These are phyloP conservation scores for Fusarium sp. DNA, from an alignment of 2,329 filamentous ascomycete species.

Conservation along the genomic window DNA sequence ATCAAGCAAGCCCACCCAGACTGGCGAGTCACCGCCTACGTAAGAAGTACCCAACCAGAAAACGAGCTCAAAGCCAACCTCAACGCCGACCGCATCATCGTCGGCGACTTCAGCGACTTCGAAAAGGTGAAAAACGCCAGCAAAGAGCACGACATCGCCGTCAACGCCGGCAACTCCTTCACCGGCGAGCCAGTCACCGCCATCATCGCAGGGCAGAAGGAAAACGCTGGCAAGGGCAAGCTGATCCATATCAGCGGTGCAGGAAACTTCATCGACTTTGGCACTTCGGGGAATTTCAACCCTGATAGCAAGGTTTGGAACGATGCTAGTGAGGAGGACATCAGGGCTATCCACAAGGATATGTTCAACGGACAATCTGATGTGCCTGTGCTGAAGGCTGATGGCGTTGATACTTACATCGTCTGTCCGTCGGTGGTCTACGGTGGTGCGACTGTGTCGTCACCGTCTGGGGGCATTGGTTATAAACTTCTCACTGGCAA, in stretches of 20 bases:
- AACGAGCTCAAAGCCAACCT: not conserved
- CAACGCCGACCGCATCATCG: not conserved
- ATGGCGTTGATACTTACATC: constrained; percentile 5
- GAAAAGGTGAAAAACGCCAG: constrained; percentile 13
- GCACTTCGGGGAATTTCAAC: constrained; percentile 16
- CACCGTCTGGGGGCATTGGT: not conserved
- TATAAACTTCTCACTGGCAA: constrained; percentile 6
- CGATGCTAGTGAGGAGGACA: constrained; percentile 14
- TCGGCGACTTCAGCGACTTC: constrained; percentile 12
- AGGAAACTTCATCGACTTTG: constrained; percentile 19
- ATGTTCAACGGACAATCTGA: constrained; percentile 28
- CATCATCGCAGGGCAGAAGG: constrained; percentile 7
- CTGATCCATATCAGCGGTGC: constrained; percentile 14
- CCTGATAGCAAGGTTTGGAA: constrained; percentile 20
- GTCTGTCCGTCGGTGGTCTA: constrained; percentile 11
- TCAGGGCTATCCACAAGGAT: constrained; percentile 18
- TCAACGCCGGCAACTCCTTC: constrained; percentile 17
- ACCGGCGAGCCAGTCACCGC: constrained; percentile 1
- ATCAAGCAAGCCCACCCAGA: constrained; percentile 23
- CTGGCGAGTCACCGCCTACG: constrained; percentile 15
- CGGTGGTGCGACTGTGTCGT: not conserved
- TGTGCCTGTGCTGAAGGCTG: not conserved
- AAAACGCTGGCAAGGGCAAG: not conserved
- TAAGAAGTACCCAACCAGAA: not conserved
- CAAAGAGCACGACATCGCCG: constrained; percentile 10